Conservation (phyloP, 345 rosid species). For the Eutrema yunnanense region DNA sequence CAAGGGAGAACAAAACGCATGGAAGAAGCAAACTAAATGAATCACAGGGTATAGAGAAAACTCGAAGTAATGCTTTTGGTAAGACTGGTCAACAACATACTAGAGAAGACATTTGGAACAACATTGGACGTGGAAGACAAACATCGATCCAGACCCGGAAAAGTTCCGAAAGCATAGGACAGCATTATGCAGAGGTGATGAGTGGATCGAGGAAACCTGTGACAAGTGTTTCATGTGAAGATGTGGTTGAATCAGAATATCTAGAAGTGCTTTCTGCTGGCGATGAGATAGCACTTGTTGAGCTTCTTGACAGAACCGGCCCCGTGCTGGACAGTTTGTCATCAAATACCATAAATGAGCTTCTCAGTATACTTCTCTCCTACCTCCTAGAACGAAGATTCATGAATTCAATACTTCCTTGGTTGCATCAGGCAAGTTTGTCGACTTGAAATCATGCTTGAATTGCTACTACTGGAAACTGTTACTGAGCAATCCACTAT, state of each 20-base stretch:
- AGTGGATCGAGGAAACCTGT: conserved; percentile 43
- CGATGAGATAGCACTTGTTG: conserved; percentile 60
- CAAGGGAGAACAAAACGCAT: conserved; percentile 47
- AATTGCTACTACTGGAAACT: not conserved
- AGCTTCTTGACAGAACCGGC: conserved; percentile 85
- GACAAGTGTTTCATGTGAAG: conserved; percentile 45
- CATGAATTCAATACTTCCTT: conserved; percentile 60
- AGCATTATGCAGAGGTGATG: conserved; percentile 30
- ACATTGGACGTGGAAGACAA: conserved; percentile 36
- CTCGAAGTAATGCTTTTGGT: conserved; percentile 32
- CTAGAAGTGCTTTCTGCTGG: conserved; percentile 61
- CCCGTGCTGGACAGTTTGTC: conserved; percentile 75
- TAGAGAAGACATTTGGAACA: conserved; percentile 42
- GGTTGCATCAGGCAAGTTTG: conserved; percentile 84
- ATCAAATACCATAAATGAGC: conserved; percentile 49
- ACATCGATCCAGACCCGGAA: conserved; percentile 33
- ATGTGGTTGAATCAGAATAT: conserved; percentile 79
- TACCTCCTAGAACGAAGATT: conserved; percentile 64
- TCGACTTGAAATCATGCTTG: not conserved
- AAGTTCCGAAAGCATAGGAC: conserved; percentile 28
- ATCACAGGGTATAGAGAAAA: conserved; percentile 40
- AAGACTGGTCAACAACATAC: conserved; percentile 33
- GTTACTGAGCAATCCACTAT: not conserved
- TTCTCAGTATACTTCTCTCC: conserved; percentile 58
- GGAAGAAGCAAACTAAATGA: conserved; percentile 44